These are phyloP conservation scores for Ascochyta lentis DNA, from an alignment of 2,329 filamentous ascomycete species.

Conservation along the genomic window DNA sequence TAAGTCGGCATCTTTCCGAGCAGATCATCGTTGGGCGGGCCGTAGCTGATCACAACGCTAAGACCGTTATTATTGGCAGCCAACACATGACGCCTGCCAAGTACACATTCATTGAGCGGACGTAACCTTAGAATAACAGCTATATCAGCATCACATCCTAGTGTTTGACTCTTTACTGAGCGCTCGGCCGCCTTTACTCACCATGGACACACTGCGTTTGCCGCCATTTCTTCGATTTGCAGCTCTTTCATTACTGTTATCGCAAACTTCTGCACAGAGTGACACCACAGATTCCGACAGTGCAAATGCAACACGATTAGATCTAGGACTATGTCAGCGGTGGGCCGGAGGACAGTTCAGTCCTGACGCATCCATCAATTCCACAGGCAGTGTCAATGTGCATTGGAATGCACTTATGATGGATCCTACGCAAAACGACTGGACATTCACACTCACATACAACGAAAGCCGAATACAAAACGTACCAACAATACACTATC, in stretches of 20 bases:
- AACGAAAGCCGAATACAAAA: constrained; percentile 1
- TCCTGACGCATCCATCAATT: constrained; percentile 4
- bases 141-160: neutral
- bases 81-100: constrained; percentile 16
- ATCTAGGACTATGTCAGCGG: neutral
- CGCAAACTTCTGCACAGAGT: neutral
- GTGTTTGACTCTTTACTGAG: neutral
- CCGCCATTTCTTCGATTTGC: constrained; percentile 1
- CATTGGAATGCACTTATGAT: constrained; percentile 18
- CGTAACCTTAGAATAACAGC: constrained; percentile 12
- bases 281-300: neutral
- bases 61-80: constrained; percentile 18
- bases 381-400: constrained; percentile 11
- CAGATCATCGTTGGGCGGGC: constrained; percentile 2
- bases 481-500: neutral
- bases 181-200: neutral
- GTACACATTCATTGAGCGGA: constrained; percentile 4
- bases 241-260: neutral
- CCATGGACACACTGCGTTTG: neutral
- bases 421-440: constrained; percentile 14
- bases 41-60: constrained; percentile 11
- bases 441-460: constrained; percentile 11
- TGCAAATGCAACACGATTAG: neutral
- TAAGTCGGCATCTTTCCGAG: neutral
- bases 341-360: neutral